Base-by-base conservation (phyloP, 179 eudicot genomes). In the Camellia oleifera region DNA sequence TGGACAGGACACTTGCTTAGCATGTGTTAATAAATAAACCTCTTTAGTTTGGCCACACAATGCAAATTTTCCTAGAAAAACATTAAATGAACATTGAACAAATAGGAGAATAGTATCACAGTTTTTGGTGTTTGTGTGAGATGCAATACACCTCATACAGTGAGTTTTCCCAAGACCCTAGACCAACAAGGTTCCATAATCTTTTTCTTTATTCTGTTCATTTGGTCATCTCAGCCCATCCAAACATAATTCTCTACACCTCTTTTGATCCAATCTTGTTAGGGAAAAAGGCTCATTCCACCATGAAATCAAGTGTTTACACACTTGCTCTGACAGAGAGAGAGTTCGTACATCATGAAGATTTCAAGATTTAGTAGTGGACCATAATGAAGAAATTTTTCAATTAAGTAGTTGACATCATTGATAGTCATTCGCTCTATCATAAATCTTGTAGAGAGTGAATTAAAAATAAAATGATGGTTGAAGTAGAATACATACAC, bases 401-500 rank as follows among this genome's bases (percentile, higher is more conserved):
- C 63, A 52, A 54, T 56, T 73, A 46, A 75, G 13, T 20, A 20
- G 23, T 50, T 7, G 53, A 63, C 46, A 18, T 2, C 54, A 75
- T 58, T 3, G 1, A 67, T 42, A 67, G 50, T 50, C 18, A 67
- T 42, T 40, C 12, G 14, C 71, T 67, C 18, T 23, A 20, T 0
- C 45, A 72, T 20, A 73, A 73, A 68, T 56, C 61, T 9, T 40
- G 65, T 48, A 57, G 7, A 65, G 6, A 18, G 11, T 67, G 53
- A 72, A 57, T 13, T 77, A 7, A 69, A 75, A 70, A 63, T 23
- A 60, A 57, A 80, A 70, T 50, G 18, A 61, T 46, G 18, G 60
- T 17, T 14, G 11, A 54, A 54, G 4, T 4, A 79, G 67, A 82
- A 76, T 74, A 82, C 94, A 52, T 68, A 93, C 97, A 83, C 83